Evolutionary conservation across 768 basidiomycete species (phyloP).

Genomic region (Leccinum variicolor): DNA sequence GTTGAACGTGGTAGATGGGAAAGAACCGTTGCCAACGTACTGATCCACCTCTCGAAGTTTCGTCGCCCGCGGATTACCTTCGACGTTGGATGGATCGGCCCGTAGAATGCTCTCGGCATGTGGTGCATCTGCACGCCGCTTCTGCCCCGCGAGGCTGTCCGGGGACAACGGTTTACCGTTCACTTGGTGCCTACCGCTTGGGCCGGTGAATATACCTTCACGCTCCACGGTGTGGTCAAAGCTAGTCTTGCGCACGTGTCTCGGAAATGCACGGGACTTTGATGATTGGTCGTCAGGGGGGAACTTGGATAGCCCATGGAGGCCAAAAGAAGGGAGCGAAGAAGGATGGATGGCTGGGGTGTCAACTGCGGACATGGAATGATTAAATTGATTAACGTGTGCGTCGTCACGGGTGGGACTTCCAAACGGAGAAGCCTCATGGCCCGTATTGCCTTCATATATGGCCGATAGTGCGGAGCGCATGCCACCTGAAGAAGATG

Average conservation of each 20-base stretch:
- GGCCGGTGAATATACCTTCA: slow-evolving; percentile 54
- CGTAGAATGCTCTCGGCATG: slow-evolving; percentile 78
- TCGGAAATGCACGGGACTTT: slow-evolving; percentile 62
- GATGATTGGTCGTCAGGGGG: slow-evolving; percentile 31
- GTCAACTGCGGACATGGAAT: slow-evolving; percentile 39
- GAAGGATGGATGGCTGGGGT: slow-evolving; percentile 60
- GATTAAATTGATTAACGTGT: slow-evolving; percentile 35
- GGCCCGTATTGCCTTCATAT: slow-evolving; percentile 42
- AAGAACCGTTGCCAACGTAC: slow-evolving; percentile 44
- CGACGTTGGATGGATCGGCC: slow-evolving; percentile 65
- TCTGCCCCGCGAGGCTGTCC: slow-evolving; percentile 64
- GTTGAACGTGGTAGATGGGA: slow-evolving; percentile 68
- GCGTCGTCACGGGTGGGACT: slow-evolving; percentile 28
- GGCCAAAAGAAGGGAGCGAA: slow-evolving; percentile 69
- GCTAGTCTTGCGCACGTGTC: slow-evolving; percentile 89
- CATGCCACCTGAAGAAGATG: slow-evolving; percentile 35
- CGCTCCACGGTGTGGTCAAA: slow-evolving; percentile 88
- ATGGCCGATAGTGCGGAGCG: slow-evolving; percentile 46
- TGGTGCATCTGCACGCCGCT: slow-evolving; percentile 79
- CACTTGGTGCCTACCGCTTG: slow-evolving; percentile 74
- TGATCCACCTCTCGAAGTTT: slow-evolving; percentile 38
- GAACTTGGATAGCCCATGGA: slow-evolving; percentile 51
- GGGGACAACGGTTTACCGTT: slow-evolving; percentile 71
- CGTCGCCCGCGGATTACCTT: slow-evolving; percentile 31
- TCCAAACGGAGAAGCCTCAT: slow-evolving; percentile 36